These are phyloP conservation scores for Candolleomyces eurysporus DNA, from an alignment of 768 basidiomycete species.

Conservation along the genomic window DNA sequence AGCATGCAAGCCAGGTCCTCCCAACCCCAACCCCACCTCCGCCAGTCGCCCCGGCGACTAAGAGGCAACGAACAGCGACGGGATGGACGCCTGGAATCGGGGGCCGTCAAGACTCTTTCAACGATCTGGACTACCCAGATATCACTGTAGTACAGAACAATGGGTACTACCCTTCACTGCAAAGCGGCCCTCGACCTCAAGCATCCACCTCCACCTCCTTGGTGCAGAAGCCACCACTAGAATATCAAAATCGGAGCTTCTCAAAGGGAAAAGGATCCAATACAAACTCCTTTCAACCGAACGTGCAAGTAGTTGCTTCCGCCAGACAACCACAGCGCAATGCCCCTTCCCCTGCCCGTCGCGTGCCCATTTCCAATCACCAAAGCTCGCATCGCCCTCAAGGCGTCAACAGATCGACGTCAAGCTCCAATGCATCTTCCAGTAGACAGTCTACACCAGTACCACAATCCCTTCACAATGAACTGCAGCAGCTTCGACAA, in stretches of 20 bases:
- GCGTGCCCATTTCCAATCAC: background rate
- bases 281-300: background rate
- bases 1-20: constrained; percentile 22
- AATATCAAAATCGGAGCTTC: background rate
- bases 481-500: constrained; percentile 29
- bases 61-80: constrained; percentile 53
- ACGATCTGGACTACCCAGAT: constrained; percentile 58
- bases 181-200: constrained; percentile 29
- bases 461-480: constrained; percentile 14
- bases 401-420: background rate
- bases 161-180: constrained; percentile 34
- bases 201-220: constrained; percentile 10
- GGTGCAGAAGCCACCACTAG: constrained; percentile 8
- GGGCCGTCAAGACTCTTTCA: constrained; percentile 21
- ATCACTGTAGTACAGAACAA: constrained; percentile 53
- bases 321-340: background rate
- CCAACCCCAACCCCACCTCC: constrained; percentile 1
- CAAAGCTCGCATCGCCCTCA: background rate
- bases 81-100: constrained; percentile 39
- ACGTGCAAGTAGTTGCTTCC: background rate
- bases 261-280: background rate
- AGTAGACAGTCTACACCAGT: background rate
- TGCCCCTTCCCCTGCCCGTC: background rate
- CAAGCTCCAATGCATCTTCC: background rate
- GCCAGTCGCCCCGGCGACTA: constrained; percentile 39